These are phyloP conservation scores for Cronartium quercuum DNA, from an alignment of 1,284 basidiomycete genomes.

Conservation along the genomic window DNA sequence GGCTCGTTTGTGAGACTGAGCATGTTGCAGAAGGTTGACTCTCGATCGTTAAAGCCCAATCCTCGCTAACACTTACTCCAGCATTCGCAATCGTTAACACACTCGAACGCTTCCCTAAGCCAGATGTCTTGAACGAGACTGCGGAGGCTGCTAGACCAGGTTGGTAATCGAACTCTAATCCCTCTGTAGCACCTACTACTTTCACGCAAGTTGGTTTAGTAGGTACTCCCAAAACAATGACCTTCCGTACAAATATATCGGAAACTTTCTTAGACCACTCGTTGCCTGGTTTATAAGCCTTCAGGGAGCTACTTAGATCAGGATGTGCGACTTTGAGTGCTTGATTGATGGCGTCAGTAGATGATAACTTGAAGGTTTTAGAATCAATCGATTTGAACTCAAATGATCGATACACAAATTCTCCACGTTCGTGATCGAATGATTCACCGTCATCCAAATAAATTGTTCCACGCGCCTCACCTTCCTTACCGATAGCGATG, in stretches of 20 bases:
- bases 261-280: constrained; percentile 61
- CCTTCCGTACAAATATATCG: constrained; percentile 68
- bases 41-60: constrained; percentile 26
- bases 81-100: constrained; percentile 26
- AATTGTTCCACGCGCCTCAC: constrained; percentile 68
- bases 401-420: constrained; percentile 66
- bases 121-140: constrained; percentile 20
- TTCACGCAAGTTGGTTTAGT: constrained; percentile 54
- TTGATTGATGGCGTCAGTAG: constrained; percentile 55
- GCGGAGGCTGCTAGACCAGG: constrained; percentile 42
- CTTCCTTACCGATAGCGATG: constrained; percentile 66
- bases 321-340: constrained; percentile 49
- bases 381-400: constrained; percentile 47
- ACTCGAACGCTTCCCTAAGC: constrained; percentile 28
- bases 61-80: constrained; percentile 12
- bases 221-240: constrained; percentile 70
- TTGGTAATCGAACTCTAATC: constrained; percentile 44
- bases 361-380: constrained; percentile 55
- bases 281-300: constrained; percentile 52
- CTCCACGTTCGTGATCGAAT: constrained; percentile 68
- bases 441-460: constrained; percentile 94
- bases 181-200: constrained; percentile 33
- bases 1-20: not conserved
- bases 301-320: constrained; percentile 33
- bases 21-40: not conserved